phyloP scores from a whole-genome alignment of 2,329 filamentous ascomycete genomes.

The Colletotrichum sp. region DNA sequence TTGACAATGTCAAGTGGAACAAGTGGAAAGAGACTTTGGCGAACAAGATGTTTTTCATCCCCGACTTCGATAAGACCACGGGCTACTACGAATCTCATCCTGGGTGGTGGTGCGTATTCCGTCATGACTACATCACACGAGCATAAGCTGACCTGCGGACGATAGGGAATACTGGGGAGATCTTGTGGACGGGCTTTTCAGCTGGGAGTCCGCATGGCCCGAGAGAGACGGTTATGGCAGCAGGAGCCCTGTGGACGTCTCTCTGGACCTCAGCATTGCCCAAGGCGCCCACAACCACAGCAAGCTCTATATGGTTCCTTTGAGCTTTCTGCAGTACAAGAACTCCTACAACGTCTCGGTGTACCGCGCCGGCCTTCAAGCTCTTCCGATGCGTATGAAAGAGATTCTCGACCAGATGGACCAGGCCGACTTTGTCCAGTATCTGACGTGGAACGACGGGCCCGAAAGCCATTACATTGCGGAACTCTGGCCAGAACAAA shows the following conservation, averaged over 20 bases:
- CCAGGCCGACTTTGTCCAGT: background rate
- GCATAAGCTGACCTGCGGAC: background rate
- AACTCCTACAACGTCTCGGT: background rate
- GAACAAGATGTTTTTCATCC: background rate
- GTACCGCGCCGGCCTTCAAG: background rate
- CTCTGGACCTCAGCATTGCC: background rate
- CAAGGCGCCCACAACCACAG: background rate
- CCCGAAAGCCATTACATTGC: background rate
- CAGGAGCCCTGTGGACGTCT: background rate
- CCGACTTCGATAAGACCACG: background rate
- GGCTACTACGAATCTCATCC: background rate
- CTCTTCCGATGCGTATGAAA: background rate
- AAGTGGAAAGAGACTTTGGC: background rate
- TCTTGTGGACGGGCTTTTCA: background rate
- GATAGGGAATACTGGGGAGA: background rate
- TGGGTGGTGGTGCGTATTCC: background rate
- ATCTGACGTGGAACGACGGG: background rate
- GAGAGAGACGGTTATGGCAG: background rate
- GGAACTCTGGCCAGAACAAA: background rate
- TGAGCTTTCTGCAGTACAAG: background rate
- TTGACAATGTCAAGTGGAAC: background rate
- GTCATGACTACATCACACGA: rapidly evolving
- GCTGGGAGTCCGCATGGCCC: background rate
- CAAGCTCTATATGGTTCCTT: background rate
- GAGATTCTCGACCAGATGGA: background rate